phyloP scores from a whole-genome alignment of 176 grass and related monocot genomes.

The Secale cereale region DNA sequence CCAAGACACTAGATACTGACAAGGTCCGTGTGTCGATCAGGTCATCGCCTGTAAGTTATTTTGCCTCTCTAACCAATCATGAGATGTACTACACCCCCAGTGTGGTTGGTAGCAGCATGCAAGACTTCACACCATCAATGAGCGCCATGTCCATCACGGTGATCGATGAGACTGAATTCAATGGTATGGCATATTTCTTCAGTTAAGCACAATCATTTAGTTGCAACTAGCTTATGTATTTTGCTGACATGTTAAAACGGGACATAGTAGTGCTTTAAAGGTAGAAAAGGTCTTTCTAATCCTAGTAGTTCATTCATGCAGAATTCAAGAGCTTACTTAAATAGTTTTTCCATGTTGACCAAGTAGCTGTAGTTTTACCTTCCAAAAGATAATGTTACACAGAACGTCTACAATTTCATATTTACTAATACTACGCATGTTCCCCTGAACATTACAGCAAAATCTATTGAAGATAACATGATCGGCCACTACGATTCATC shows the following conservation, averaged over 20 bases:
- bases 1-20: slow-evolving; percentile 27
- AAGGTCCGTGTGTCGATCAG: slow-evolving; percentile 16
- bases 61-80: slow-evolving; percentile 35
- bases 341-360: not conserved
- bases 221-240: not conserved
- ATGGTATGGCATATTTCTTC: slow-evolving; percentile 43
- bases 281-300: no score
- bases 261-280: not conserved
- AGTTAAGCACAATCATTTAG: not conserved
- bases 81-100: slow-evolving; percentile 30
- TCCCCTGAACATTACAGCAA: slow-evolving; percentile 27
- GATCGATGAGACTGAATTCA: slow-evolving; percentile 27
- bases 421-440: not conserved
- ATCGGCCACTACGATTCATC: slow-evolving; percentile 34
- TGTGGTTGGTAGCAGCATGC: slow-evolving; percentile 20
- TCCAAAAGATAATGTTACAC: not conserved
- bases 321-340: not conserved
- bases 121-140: slow-evolving; percentile 21
- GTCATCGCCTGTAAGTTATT: slow-evolving; percentile 46
- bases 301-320: not conserved
- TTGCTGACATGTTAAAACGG: not conserved
- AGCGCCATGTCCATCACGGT: slow-evolving; percentile 12
- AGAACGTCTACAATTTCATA: not conserved
- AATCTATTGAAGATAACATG: slow-evolving; percentile 31
- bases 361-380: not conserved